Evolutionary conservation across 768 basidiomycete genomes (phyloP), one percentile per base, ranked within the genome.

Genomic region (Rhizopogon rudus): DNA sequence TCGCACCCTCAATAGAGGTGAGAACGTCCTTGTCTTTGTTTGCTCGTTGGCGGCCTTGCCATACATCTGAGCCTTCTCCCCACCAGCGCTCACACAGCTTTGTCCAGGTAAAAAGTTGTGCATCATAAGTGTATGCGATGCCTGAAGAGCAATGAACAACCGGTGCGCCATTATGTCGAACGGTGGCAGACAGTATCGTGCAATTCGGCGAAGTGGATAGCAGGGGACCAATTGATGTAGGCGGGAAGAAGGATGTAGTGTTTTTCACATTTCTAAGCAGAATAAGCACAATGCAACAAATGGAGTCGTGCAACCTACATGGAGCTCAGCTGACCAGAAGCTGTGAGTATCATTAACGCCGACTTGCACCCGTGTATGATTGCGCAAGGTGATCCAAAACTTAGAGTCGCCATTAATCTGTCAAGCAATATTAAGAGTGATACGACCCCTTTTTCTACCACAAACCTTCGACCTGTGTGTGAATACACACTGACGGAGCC

Each of bases 401-500:
- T 78, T 56, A 98, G 59, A 1, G 84, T 84, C 1, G 92, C 86
- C 76, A 95, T 83, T 25, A 91, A 65, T 62, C 96, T 97, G 50
- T 39, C 7, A 28, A 17, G 13, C 14, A 20, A 5, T 25, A 44
- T 31, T 55, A 6, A 44, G 17, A 40, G 3, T 29, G 16, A 37
- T 6, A 20, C 14, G 8, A 37, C 35, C 5, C 14, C 33, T 14
- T 6, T 49, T 7, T 22, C 9, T 37, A 49, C 39, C 14, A 60
- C 82, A 54, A 60, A 93, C 95, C 88, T 81, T 67, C 94, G 73
- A 5, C 96, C 96, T 0, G 85, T 86, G 45, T 80, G 80, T 3
- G 93, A 89, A 71, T 98, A 98, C 9, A 96, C 82, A 58, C 79
- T 81, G n/a, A 98, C 72, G 3, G 78, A 79, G 0, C 90, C 91